Evolutionary conservation across 1,139 yeast species (phyloP), one percentile per base, ranked within the genome.

Genomic region (Pichia sp.): DNA sequence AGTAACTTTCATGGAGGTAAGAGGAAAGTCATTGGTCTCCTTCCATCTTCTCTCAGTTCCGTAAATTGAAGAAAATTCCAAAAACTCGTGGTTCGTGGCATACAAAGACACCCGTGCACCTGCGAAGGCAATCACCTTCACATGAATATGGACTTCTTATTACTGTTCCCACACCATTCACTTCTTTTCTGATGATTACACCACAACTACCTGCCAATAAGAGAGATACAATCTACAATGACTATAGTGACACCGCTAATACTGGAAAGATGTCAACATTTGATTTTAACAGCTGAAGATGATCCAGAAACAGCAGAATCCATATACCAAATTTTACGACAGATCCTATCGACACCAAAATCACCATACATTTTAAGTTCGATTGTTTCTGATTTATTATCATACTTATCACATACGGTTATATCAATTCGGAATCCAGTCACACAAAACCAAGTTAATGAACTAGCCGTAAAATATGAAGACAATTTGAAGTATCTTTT

Each of bases 321-420:
- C 10, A 21, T 41, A 3, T 20, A 32, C 7, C 15, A 19, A 12
- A n/a, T 37, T 2, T 12, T 42, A 14, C 17, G 20, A 19, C 27
- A 19, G 19, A 10, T 42, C 3, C 10, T 22, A 5, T 17, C 38
- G 8, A 32, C 5, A 20, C 12, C 22, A 17, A n/a, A 21, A 5
- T 30, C 41, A 4, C 40, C 45, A 30, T 37, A 36, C 21, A 3
- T 42, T 3, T n/a, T 42, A 18, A 37, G 45, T 37, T 27, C 41
- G 4, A 31, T 37, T 10, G 17, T 38, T 17, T 14, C 27, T 5
- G n/a, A 37, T 8, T 12, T 42, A 4, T 17, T 19, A 11, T 21
- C 3, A 17, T 36, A 36, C n/a, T 19, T 42, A 28, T 21, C 18
- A 22, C 12, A 34, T 15, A 9, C 20, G 6, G 6, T 6, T 3